Conservation (phyloP, 2,329 filamentous ascomycete species). For the Leptographium flavum region DNA sequence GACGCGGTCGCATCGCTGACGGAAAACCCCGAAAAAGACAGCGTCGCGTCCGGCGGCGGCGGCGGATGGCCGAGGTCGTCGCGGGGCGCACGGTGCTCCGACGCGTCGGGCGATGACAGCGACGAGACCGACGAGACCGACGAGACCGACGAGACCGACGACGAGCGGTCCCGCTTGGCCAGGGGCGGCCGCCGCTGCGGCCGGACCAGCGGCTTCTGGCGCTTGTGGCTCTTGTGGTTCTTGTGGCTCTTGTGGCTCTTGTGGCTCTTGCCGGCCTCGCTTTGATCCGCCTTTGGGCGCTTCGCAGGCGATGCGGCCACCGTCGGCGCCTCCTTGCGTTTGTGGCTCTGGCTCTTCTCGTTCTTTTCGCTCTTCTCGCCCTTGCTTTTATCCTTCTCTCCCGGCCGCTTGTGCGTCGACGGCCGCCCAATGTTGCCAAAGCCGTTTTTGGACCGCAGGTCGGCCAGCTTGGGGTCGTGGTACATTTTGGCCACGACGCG, state of each 20-base stretch:
- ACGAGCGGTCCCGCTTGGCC: too few relatives aligned
- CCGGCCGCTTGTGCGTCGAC: constrained; percentile 15
- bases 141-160: too few relatives aligned
- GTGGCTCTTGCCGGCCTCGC: too few relatives aligned
- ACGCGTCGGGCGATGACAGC: not conserved
- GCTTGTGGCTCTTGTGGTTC: not conserved
- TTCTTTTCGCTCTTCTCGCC: too few relatives aligned
- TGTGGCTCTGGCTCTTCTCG: too few relatives aligned
- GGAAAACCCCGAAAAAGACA: not conserved
- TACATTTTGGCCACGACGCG: constrained; percentile 39
- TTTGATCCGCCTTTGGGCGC: not conserved
- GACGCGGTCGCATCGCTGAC: not conserved
- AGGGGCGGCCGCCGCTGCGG: not conserved
- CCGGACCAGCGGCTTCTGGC: not conserved
- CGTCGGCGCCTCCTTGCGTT: constrained; percentile 3
- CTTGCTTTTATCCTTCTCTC: too few relatives aligned
- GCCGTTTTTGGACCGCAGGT: constrained; percentile 35
- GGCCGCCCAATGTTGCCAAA: constrained; percentile 44
- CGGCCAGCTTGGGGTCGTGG: constrained; percentile 36
- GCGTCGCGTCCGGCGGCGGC: too few relatives aligned
- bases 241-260: not conserved
- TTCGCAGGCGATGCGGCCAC: constrained; percentile 1
- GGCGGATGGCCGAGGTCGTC: too few relatives aligned
- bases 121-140: too few relatives aligned
- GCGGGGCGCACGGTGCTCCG: too few relatives aligned